phyloP scores from a whole-genome alignment of 192 early-diverging fungal species.

The Podila horticola region DNA sequence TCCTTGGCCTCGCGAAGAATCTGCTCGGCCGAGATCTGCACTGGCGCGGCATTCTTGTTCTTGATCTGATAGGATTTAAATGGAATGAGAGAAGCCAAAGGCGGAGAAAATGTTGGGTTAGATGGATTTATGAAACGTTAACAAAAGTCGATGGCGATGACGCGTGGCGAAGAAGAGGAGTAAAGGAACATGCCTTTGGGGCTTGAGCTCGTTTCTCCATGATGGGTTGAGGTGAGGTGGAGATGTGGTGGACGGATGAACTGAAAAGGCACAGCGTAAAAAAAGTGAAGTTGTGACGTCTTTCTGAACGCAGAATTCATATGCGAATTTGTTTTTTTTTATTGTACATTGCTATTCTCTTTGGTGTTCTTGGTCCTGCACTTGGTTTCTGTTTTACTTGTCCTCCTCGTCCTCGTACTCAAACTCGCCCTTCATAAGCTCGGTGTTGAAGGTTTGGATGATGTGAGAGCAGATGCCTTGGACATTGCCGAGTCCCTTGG shows the following conservation, averaged over 20 bases:
- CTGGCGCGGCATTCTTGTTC: slow-evolving; percentile 97
- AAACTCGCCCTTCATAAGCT: slow-evolving; percentile 68
- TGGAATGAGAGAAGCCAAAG: too few relatives aligned
- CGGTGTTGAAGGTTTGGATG: slow-evolving; percentile 67
- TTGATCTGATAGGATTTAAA: slow-evolving; percentile 72
- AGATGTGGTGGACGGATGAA: too few relatives aligned
- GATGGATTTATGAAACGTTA: too few relatives aligned
- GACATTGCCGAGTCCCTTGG: slow-evolving; percentile 90
- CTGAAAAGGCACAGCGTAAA: too few relatives aligned
- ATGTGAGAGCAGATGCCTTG: slow-evolving; percentile 77
- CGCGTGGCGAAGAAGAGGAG: too few relatives aligned
- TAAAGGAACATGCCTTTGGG: too few relatives aligned
- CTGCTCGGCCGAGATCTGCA: slow-evolving; percentile 99
- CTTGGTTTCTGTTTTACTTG: slow-evolving; percentile 6
- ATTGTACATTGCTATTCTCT: neutral
- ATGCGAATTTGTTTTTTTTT: neutral
- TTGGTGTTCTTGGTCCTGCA: neutral
- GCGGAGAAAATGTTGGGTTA: too few relatives aligned
- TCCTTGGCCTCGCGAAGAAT: slow-evolving; percentile 95
- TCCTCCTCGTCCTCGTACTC: slow-evolving; percentile 57
- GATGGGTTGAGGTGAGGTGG: too few relatives aligned
- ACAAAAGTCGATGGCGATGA: too few relatives aligned
- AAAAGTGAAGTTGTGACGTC: too few relatives aligned
- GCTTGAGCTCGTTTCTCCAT: too few relatives aligned
- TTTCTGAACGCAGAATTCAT: too few relatives aligned